A percentile compares a stretch with the other conserved stretches of the same genome.
These are phyloP conservation scores for Rhizoclosmatium globosum DNA, from an alignment of 192 early-diverging fungal species.

Conservation along the genomic window DNA sequence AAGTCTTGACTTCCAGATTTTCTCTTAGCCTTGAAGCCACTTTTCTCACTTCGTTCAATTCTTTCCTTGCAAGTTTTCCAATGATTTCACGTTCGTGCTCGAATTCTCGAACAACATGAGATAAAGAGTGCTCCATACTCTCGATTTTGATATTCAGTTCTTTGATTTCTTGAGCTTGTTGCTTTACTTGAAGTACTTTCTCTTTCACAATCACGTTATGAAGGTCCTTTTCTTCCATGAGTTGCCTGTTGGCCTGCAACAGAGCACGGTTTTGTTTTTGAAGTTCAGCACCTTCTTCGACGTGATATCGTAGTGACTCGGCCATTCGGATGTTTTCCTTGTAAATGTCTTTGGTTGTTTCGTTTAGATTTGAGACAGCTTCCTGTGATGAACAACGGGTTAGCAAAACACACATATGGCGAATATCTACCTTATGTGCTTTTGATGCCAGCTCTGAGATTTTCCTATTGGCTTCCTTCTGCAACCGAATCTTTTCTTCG, in stretches of 20 bases:
- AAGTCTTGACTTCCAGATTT: slow-evolving; percentile 49
- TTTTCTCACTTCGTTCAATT: slow-evolving; percentile 62
- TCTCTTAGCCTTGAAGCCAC: slow-evolving; percentile 47
- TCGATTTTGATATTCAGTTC: slow-evolving; percentile 63
- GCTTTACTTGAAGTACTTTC: slow-evolving; percentile 65
- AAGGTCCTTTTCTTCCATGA: slow-evolving; percentile 67
- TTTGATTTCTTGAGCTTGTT: slow-evolving; percentile 63
- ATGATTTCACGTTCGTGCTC: slow-evolving; percentile 66
- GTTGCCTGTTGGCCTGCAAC: slow-evolving; percentile 44
- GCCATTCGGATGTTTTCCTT: slow-evolving; percentile 69
- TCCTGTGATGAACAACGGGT: slow-evolving; percentile 44
- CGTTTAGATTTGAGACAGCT: slow-evolving; percentile 62
- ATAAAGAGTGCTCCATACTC: slow-evolving; percentile 65
- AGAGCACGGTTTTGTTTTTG: slow-evolving; percentile 53
- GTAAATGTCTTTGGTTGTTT: slow-evolving; percentile 71
- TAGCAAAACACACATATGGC: background rate
- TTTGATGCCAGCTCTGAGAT: slow-evolving; percentile 69
- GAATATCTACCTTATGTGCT: slow-evolving; percentile 56
- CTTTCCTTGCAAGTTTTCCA: slow-evolving; percentile 53
- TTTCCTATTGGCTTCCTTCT: slow-evolving; percentile 70
- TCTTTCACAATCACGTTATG: slow-evolving; percentile 71
- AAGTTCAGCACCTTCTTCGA: slow-evolving; percentile 65
- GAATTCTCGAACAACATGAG: slow-evolving; percentile 69
- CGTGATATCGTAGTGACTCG: slow-evolving; percentile 65
- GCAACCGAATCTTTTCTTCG: slow-evolving; percentile 71